Conservation (phyloP, 176 grass and related monocot species). For the Oryza brachyantha region DNA sequence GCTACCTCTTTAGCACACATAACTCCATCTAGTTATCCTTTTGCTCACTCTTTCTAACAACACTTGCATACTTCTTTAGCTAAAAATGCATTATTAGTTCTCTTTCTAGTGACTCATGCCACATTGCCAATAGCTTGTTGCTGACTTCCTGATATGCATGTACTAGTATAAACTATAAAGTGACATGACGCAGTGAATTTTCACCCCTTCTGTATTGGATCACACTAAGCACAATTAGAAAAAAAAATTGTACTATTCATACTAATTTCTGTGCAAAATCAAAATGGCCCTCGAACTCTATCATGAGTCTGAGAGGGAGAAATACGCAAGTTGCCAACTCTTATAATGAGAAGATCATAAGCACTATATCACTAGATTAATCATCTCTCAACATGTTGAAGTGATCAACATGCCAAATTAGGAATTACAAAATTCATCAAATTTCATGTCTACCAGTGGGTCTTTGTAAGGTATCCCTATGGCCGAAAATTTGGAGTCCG, state of each 20-base stretch:
- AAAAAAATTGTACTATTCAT: neutral
- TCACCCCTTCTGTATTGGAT: neutral
- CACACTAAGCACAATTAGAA: neutral
- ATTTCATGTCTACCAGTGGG: too few relatives aligned
- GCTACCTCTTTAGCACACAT: neutral
- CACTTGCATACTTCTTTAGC: neutral
- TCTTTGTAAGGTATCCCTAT: too few relatives aligned
- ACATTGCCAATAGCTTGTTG: neutral
- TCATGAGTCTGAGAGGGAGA: neutral
- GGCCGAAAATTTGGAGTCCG: neutral
- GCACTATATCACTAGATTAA: neutral
- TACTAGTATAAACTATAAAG: constrained; percentile 4
- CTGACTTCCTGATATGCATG: neutral
- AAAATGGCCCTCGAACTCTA: neutral
- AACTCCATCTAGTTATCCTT: neutral
- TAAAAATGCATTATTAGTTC: neutral
- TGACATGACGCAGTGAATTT: neutral
- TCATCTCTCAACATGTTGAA: neutral
- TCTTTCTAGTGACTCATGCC: neutral
- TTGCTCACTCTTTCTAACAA: neutral
- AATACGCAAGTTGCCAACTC: neutral
- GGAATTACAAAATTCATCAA: neutral
- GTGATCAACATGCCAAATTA: neutral
- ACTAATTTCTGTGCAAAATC: neutral
- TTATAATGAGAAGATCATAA: neutral